Percentiles rank a stretch among this genome's conserved stretches.
phyloP scores from a whole-genome alignment of 148 eudicot genomes.

The Polygonum maritimum region DNA sequence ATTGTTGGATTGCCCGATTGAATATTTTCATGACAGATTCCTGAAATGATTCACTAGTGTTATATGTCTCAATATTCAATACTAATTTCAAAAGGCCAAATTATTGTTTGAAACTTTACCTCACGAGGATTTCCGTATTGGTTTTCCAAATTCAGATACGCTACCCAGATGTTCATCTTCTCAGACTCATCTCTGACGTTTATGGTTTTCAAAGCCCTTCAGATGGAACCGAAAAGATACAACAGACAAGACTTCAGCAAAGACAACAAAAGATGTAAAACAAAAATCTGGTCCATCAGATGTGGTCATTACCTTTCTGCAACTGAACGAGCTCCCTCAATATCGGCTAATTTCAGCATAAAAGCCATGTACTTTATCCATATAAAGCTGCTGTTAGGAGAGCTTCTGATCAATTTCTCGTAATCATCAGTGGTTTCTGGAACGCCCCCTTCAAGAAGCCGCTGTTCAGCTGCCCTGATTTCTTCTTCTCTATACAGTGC shows the following conservation, averaged over 20 bases:
- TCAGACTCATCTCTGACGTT: conserved; percentile 72
- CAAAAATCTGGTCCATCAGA: not conserved
- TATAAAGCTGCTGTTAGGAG: conserved; percentile 77
- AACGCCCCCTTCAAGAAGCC: conserved; percentile 50
- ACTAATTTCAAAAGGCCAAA: too few species aligned
- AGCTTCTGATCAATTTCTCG: conserved; percentile 68
- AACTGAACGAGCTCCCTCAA: conserved; percentile 81
- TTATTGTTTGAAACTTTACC: conserved; percentile 26
- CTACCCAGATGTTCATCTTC: conserved; percentile 88
- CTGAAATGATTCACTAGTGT: conserved; percentile 25
- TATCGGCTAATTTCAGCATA: conserved; percentile 63
- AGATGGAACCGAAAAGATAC: conserved; percentile 8
- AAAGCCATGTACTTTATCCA: conserved; percentile 87
- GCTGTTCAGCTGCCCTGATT: conserved; percentile 87
- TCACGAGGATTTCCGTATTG: conserved; percentile 74
- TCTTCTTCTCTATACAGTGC: conserved; percentile 47
- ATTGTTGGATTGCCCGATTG: conserved; percentile 79
- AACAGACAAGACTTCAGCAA: not conserved
- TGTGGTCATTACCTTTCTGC: conserved; percentile 63
- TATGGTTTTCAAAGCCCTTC: conserved; percentile 82
- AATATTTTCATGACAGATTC: conserved; percentile 68
- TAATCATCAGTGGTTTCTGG: conserved; percentile 77
- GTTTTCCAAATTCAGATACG: conserved; percentile 86
- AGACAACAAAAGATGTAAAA: not conserved
- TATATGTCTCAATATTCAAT: not conserved